phyloP scores from a whole-genome alignment of 1,139 yeast genomes.

The Saccharomyces hybrid region DNA sequence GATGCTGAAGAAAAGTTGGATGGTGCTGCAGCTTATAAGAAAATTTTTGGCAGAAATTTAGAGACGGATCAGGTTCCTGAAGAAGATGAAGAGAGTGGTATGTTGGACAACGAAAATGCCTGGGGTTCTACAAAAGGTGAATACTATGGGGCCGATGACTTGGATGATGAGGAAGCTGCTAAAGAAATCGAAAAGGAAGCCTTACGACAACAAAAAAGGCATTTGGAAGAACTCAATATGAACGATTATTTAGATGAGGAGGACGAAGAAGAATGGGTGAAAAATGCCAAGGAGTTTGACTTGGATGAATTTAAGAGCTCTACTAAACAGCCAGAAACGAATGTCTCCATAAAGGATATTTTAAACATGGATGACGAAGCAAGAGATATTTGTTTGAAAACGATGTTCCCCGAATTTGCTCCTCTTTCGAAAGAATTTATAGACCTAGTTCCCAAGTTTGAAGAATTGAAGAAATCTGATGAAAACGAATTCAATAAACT shows the following conservation, averaged over 20 bases:
- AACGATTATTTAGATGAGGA: slow-evolving; percentile 84
- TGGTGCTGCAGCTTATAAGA: slow-evolving; percentile 37
- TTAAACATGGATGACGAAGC: slow-evolving; percentile 36
- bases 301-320: slow-evolving; percentile 34
- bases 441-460: slow-evolving; percentile 41
- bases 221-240: slow-evolving; percentile 69
- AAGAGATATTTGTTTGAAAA: slow-evolving; percentile 43
- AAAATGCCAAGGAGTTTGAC: slow-evolving; percentile 37
- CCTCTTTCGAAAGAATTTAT: slow-evolving; percentile 67
- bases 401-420: slow-evolving; percentile 75
- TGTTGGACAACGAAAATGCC: slow-evolving; percentile 50
- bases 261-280: slow-evolving; percentile 64
- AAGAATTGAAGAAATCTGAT: slow-evolving; percentile 30
- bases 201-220: slow-evolving; percentile 75
- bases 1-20: slow-evolving; percentile 41
- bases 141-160: slow-evolving; percentile 77
- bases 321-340: slow-evolving; percentile 32
- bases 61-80: slow-evolving; percentile 35
- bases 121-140: slow-evolving; percentile 77
- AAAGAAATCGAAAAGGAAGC: slow-evolving; percentile 85
- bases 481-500: slow-evolving; percentile 38
- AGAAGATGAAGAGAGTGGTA: slow-evolving; percentile 41
- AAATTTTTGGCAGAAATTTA: slow-evolving; percentile 33
- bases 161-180: slow-evolving; percentile 71
- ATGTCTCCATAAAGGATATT: slow-evolving; percentile 27